Base-by-base conservation (phyloP, 331 rosid genomes). In the Quercus lobata region DNA sequence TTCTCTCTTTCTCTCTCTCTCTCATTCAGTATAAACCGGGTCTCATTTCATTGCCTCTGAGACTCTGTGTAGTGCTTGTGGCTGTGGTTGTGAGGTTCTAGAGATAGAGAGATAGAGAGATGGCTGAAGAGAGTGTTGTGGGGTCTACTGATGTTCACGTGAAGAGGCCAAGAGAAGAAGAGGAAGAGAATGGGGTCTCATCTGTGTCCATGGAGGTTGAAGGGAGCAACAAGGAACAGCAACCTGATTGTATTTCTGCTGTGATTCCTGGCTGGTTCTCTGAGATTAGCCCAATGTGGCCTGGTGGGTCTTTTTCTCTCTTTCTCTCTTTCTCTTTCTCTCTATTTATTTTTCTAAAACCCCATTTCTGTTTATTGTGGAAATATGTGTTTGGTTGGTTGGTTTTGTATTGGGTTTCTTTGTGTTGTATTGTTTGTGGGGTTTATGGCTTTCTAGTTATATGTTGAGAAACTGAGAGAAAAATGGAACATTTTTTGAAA, bases 281-380 rank as follows among this genome's bases (percentile, higher is more conserved):
- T 17, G 99, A 96, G 89, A 85, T 96, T 66, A 96, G 99, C 90
- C 93, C 98, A 91, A 86, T 96, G 99, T 96, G 99, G 99, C 98
- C 99, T 5, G 99, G 99, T 96, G 68, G 27, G 96, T 86, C 84
- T 76, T 82, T 71, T 49, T 81, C 77, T 5, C 27, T 68, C 22
- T 21, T 0, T 57, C 17, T 1, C 44, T 24, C 24, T 24, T 1
- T 24, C 24, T 22, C 24, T 22, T 1, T 55, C 3, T 60, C 44
- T 3, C 41, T 3, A 2, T 9, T 62, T 41, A 2, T 37, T 37
- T 41, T 35, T 49, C 65, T 74, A 35, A 55, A 24, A 17, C 82
- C 86, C 49, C 79, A 57, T 54, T 29, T 5, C 9, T 70, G 4
- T 44, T 69, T 65, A 35, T 18, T 65, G 21, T 65, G 32, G 18